Evolutionary conservation across 1,284 basidiomycete genomes (phyloP), one percentile per base, ranked within the genome.

Genomic region (Boletus smithii): DNA sequence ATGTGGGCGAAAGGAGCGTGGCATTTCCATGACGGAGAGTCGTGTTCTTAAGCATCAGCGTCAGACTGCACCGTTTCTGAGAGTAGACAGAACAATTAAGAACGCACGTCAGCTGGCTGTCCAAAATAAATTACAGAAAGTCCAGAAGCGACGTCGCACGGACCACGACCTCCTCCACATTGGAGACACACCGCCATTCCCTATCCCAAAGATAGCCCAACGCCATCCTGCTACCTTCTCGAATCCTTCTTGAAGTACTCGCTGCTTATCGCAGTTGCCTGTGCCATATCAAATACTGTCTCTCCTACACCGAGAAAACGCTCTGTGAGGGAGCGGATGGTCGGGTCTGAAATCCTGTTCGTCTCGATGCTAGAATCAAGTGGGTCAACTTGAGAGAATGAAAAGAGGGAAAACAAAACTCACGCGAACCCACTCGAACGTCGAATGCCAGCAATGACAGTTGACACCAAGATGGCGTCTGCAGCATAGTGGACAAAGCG

Each of bases 381-480:
- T 44, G 11, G 37, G n/a, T 54, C 48, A 46, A 41, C n/a, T 27
- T 30, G 2, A 40, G 33, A 24, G 27, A 47, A 33, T 11, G 27
- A 30, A 27, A 31, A 33, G 26, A 30, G 3, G 44, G 54, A 26
- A 40, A 43, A 48, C 43, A 46, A 36, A 39, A 85, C 91, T 69
- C 66, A 95, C 93, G 80, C 72, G 71, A 92, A 92, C 29, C 93
- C 93, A 50, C 87, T 94, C 24, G 92, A 87, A 55, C 91, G 84
- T 69, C 88, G 88, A 57, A 99, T 85, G 29, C 95, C 95, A 29
- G 95, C 95, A 18, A 95, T 71, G 9, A 98, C 79, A 9, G 95
- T 91, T 14, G 92, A 94, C 44, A 98, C 56, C 36, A 97, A 76
- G 46, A 92, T 79, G 20, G 88, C 90, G 65, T 98, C 95, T 45